Conservation (phyloP, 345 rosid genomes). For the Carallia brachiata region DNA sequence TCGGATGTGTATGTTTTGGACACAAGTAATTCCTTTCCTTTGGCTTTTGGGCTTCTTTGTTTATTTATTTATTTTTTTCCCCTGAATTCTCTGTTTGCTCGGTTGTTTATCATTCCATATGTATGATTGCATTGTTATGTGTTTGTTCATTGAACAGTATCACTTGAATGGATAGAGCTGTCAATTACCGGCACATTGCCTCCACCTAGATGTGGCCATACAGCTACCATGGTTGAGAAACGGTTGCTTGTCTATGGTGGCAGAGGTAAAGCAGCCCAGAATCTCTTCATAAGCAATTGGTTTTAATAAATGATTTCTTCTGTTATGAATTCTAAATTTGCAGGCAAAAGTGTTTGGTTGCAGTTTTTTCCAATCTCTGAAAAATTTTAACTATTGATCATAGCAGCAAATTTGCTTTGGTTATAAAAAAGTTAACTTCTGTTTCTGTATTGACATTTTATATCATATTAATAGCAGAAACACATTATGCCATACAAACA, state of each 20-base stretch:
- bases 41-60: slow-evolving; percentile 8
- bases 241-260: slow-evolving; percentile 93
- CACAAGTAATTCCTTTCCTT: slow-evolving; percentile 59
- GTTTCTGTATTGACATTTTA: too few species aligned
- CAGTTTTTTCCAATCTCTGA: not conserved
- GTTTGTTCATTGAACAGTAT: slow-evolving; percentile 49
- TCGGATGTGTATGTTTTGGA: slow-evolving; percentile 94
- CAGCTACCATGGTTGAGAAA: slow-evolving; percentile 95
- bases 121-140: not conserved
- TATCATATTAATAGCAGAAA: too few species aligned
- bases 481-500: too few species aligned
- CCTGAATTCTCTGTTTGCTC: not conserved
- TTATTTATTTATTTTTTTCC: not conserved
- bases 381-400: not conserved
- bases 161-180: slow-evolving; percentile 95
- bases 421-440: too few species aligned
- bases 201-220: slow-evolving; percentile 97
- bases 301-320: not conserved
- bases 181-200: slow-evolving; percentile 77
- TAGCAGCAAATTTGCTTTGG: not conserved
- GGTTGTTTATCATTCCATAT: not conserved
- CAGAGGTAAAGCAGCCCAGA: slow-evolving; percentile 54
- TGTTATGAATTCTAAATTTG: not conserved
- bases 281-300: not conserved
- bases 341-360: not conserved